A percentile compares a stretch with the other conserved stretches of the same genome.
These are phyloP conservation scores for Microbotryomycetes sp. DNA, from an alignment of 1,284 basidiomycete species.

Conservation along the genomic window DNA sequence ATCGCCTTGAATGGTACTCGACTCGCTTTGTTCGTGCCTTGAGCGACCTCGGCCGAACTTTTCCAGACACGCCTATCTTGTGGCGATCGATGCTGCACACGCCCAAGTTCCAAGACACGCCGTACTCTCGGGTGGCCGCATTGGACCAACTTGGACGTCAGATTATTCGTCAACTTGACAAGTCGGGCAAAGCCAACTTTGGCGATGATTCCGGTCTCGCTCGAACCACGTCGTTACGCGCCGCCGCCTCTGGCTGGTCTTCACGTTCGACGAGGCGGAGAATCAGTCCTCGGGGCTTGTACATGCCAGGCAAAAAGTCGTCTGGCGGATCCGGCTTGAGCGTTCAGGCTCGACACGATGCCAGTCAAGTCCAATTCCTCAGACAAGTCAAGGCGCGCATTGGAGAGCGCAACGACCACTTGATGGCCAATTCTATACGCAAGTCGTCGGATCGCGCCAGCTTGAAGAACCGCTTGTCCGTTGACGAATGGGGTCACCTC, in stretches of 20 bases:
- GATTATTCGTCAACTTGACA: conserved; percentile 16
- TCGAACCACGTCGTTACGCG: not conserved
- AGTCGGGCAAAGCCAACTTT: not conserved
- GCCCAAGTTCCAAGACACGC: conserved; percentile 4
- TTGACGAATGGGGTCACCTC: conserved; percentile 27
- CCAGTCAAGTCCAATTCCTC: conserved; percentile 7
- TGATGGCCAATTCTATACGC: not conserved
- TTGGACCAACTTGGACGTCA: conserved; percentile 21
- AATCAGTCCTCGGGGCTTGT: not conserved
- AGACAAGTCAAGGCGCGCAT: conserved; percentile 26
- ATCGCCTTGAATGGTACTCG: conserved; percentile 26
- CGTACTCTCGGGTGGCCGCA: conserved; percentile 16
- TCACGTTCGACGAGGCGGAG: not conserved
- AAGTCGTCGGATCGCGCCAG: not conserved
- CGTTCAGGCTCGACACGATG: too few species aligned
- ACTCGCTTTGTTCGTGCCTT: conserved; percentile 12
- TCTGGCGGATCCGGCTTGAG: not conserved
- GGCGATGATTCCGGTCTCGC: not conserved
- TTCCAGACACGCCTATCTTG: conserved; percentile 17
- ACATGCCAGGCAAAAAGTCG: not conserved
- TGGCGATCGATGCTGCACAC: conserved; percentile 25
- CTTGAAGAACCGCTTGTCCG: not conserved
- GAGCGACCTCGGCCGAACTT: conserved; percentile 13
- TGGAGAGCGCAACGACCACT: not conserved
- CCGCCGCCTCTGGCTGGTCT: not conserved